Conservation (phyloP, 1,284 basidiomycete genomes). For the Marasmius sp. region DNA sequence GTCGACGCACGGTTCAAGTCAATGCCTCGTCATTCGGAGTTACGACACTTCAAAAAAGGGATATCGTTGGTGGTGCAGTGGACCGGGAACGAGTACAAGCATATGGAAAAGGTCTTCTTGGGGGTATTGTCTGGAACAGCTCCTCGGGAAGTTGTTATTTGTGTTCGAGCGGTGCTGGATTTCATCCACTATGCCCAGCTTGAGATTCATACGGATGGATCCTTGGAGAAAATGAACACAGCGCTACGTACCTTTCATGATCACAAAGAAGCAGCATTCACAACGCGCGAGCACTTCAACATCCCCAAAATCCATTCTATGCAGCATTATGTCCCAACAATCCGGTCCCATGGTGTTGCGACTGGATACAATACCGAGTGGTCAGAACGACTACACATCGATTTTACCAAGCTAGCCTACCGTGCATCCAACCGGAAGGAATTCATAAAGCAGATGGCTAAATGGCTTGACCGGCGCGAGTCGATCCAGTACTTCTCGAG, state of each 20-base stretch:
- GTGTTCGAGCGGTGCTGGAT: conserved; percentile 16
- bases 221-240: conserved; percentile 14
- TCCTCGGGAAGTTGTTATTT: conserved; percentile 4
- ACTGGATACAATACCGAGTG: conserved; percentile 15
- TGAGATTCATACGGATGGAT: conserved; percentile 13
- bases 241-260: conserved; percentile 18
- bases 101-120: conserved; percentile 16
- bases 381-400: neutral
- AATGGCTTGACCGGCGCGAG: conserved; percentile 26
- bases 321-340: conserved; percentile 9
- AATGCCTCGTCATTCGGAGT: conserved; percentile 19
- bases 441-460: conserved; percentile 26
- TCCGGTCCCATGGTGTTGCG: conserved; percentile 10
- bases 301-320: conserved; percentile 24
- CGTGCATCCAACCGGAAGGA: conserved; percentile 12
- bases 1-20: conserved; percentile 22
- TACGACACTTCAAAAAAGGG: conserved; percentile 24
- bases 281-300: conserved; percentile 14
- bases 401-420: conserved; percentile 15
- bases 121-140: conserved; percentile 11
- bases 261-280: conserved; percentile 1
- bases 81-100: conserved; percentile 16
- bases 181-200: conserved; percentile 23
- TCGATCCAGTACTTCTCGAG: neutral
- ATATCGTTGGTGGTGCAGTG: conserved; percentile 15